Base-by-base conservation (phyloP, 768 basidiomycete genomes). In the Scleroderma bovista region DNA sequence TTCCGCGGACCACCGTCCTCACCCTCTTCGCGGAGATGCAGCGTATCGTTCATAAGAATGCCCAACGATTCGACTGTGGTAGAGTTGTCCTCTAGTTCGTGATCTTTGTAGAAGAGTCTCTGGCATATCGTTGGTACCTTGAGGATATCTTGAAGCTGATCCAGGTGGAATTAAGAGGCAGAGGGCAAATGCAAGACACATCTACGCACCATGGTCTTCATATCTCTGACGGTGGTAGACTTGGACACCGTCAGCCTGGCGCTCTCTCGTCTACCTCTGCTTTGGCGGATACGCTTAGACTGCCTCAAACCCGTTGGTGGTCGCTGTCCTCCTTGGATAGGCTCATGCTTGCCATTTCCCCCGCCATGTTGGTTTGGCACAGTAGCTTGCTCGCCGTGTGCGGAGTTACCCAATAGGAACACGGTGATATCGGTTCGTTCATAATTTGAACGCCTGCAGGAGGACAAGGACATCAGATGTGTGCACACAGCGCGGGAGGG, bases 91-190 rank as follows among this genome's bases (percentile, higher is more conserved):
- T 76, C 69, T 2, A 93, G 73, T 66, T 90, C 89, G 33, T 68
- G 65, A 1, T 75, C 78, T 34, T 75, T 70, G 60, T 81, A 75
- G 59, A 79, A 86, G 22, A 93, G 66, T 44, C 83, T 76, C 61
- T 92, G 90, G 52, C 77, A 84, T 48, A 91, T 87, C 10, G 84
- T 84, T 32, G 89, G 84, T 50, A 91, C 82, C 34, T 72, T 72
- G 46, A 84, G 69, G 39, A 76, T 72, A 24, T 79, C 75, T 41
- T 84, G 80, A 38, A 89, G 60, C 88, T 90, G 57, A 23, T 46
- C 15, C 12, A 20, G 23, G 44, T 41, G 46, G 52, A 47, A 51
- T 19, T 31, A 47, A 20, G 33, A 40, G 40, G 22, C 52, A 6
- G 23, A 29, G n/a, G n/a, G 33, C 26, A 44, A 59, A n/a, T 13